Conservation (phyloP, 2,329 filamentous ascomycete species). For the Paecilomyces formosus region DNA sequence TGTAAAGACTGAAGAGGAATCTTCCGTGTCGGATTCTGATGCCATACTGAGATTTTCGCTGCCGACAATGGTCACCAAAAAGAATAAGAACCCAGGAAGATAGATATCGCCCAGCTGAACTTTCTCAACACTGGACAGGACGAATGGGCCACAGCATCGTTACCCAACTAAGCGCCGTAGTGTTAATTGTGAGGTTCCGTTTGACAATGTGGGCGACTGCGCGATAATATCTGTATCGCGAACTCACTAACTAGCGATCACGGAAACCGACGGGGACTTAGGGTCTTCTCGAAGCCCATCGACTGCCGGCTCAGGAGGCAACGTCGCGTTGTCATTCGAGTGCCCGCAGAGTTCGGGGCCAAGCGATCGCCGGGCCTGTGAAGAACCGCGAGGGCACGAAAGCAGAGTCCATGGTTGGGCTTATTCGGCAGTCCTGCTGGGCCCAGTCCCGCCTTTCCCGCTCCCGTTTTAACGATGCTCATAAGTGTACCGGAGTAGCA, state of each 20-base stretch:
- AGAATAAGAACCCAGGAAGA: not conserved
- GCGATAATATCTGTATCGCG: not conserved
- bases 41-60: not conserved
- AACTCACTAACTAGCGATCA: not conserved
- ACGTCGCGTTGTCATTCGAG: not conserved
- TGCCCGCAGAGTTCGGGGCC: not conserved
- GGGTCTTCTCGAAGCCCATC: not conserved
- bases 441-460: not conserved
- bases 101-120: not conserved
- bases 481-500: not conserved
- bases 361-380: not conserved
- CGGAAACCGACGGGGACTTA: not conserved
- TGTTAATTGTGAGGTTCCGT: not conserved
- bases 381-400: not conserved
- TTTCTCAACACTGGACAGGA: not conserved
- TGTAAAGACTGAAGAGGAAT: not conserved
- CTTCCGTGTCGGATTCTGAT: not conserved
- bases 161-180: not conserved
- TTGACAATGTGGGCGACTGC: not conserved
- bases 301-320: not conserved
- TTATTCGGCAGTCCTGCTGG: not conserved
- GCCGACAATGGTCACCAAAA: not conserved
- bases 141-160: not conserved
- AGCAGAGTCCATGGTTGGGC: not conserved
- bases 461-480: not conserved